A percentile compares a stretch with the other conserved stretches of the same genome.
phyloP scores from a whole-genome alignment of 2,329 filamentous ascomycete species.

The Fusarium sp. region DNA sequence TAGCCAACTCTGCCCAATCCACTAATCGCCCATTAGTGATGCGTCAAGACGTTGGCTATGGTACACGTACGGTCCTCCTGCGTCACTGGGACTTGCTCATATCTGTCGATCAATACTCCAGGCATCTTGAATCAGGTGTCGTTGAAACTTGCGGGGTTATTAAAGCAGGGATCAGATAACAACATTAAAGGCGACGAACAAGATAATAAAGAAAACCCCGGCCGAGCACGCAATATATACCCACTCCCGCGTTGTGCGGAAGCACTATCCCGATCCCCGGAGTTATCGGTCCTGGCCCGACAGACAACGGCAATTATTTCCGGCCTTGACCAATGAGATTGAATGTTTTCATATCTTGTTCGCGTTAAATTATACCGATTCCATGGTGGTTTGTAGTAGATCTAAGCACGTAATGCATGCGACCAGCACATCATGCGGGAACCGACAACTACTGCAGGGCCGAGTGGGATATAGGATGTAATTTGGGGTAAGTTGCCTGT shows the following conservation, averaged over 20 bases:
- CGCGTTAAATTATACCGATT: background rate
- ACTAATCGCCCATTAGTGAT: background rate
- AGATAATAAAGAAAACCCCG: background rate
- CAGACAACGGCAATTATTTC: background rate
- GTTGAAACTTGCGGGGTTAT: background rate
- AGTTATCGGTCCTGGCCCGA: background rate
- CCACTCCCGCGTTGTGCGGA: background rate
- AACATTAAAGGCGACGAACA: background rate
- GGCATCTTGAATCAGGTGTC: background rate
- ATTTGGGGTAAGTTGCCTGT: background rate
- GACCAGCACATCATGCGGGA: background rate
- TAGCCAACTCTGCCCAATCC: slow-evolving; percentile 3
- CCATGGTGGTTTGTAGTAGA: background rate
- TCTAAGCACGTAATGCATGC: background rate
- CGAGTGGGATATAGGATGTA: background rate
- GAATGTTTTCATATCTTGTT: background rate
- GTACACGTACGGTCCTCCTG: background rate
- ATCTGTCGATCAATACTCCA: background rate
- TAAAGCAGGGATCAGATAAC: background rate
- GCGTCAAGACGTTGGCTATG: background rate
- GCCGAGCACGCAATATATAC: background rate
- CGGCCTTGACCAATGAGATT: background rate
- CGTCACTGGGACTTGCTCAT: background rate
- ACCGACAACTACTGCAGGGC: background rate
- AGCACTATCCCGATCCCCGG: background rate